phyloP scores from a whole-genome alignment of 1,139 yeast species.

The Pichia sp. region DNA sequence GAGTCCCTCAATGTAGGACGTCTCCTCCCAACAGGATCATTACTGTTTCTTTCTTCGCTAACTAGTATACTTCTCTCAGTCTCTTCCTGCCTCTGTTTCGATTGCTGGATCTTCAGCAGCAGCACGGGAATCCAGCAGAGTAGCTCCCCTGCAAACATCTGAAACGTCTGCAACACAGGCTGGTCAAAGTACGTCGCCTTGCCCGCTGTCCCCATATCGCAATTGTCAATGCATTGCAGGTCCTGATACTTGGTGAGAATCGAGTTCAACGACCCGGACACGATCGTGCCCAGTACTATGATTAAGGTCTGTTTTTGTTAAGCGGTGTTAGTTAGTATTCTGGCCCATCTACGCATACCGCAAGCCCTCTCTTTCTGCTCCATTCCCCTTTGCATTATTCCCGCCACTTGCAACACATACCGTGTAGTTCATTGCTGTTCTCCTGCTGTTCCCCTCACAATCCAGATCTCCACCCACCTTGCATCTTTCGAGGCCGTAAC shows the following conservation, averaged over 20 bases:
- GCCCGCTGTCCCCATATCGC: constrained; percentile 43
- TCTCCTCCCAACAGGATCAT: constrained; percentile 3
- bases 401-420: not conserved
- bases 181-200: constrained; percentile 57
- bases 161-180: constrained; percentile 75
- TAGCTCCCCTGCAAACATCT: constrained; percentile 78
- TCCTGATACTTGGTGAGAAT: constrained; percentile 75
- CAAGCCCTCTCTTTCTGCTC: not conserved
- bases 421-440: not conserved
- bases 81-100: not conserved
- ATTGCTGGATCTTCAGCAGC: constrained; percentile 9
- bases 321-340: not conserved
- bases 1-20: constrained; percentile 24
- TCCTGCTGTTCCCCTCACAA: too few relatives aligned
- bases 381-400: too few relatives aligned
- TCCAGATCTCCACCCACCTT: too few relatives aligned
- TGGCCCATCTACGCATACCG: not conserved
- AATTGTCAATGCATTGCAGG: constrained; percentile 63
- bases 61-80: constrained; percentile 4
- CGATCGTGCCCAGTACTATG: constrained; percentile 49
- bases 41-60: not conserved
- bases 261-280: constrained; percentile 74
- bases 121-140: constrained; percentile 44
- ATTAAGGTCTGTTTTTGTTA: constrained; percentile 21
- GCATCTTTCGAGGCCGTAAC: too few relatives aligned